Conservation (phyloP, 2,329 filamentous ascomycete genomes). For the Colletotrichum lini region DNA sequence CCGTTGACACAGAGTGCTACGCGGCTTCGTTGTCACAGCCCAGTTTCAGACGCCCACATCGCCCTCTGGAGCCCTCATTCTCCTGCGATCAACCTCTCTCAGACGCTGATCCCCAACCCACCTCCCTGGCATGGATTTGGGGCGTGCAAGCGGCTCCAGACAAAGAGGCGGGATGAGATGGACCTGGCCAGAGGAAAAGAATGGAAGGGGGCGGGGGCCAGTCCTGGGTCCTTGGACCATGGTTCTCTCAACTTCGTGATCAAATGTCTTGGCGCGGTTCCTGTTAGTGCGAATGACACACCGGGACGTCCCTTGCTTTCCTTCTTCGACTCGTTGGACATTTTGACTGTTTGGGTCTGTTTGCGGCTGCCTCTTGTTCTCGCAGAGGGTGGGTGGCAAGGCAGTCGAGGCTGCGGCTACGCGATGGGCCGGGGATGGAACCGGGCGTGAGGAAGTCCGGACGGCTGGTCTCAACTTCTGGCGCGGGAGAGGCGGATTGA, state of each 20-base stretch:
- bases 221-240: slow-evolving; percentile 10
- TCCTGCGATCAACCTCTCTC: slow-evolving; percentile 33
- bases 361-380: not conserved
- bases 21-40: slow-evolving; percentile 39
- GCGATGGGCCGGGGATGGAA: slow-evolving; percentile 29
- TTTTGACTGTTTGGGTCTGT: slow-evolving; percentile 1
- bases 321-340: slow-evolving; percentile 18
- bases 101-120: slow-evolving; percentile 17
- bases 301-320: slow-evolving; percentile 24
- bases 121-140: slow-evolving; percentile 7
- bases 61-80: slow-evolving; percentile 6
- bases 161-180: not conserved
- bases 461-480: slow-evolving; percentile 32
- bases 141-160: not conserved
- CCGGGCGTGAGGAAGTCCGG: slow-evolving; percentile 29
- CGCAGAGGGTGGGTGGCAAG: not conserved
- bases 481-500: slow-evolving; percentile 8
- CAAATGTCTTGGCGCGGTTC: slow-evolving; percentile 26
- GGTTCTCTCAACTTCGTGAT: slow-evolving; percentile 5
- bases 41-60: slow-evolving; percentile 34
- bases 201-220: slow-evolving; percentile 12
- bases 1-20: slow-evolving; percentile 17
- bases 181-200: not conserved
- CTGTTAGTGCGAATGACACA: slow-evolving; percentile 29
- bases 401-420: slow-evolving; percentile 21